These are phyloP conservation scores for Solanum bulbocastanum DNA, from an alignment of 257 asterid genomes.

Conservation along the genomic window DNA sequence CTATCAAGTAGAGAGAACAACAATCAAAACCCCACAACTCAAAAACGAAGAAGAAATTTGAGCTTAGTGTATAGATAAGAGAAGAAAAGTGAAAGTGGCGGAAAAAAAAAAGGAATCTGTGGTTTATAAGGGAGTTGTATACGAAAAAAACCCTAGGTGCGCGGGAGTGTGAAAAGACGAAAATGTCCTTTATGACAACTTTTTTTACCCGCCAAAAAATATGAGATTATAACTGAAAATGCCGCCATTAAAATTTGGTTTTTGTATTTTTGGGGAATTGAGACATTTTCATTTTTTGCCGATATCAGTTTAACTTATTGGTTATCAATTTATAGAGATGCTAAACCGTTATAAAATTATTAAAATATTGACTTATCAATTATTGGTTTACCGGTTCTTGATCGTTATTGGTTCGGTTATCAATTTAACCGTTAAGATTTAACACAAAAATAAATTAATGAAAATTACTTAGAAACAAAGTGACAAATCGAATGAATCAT, in stretches of 20 bases:
- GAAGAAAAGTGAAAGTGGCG: not conserved
- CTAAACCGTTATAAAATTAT: no score
- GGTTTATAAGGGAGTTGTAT: constrained; percentile 23
- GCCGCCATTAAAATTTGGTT: not conserved
- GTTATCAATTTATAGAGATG: no score
- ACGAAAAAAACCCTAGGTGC: constrained; percentile 69
- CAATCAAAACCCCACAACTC: not conserved
- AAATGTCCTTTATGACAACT: constrained; percentile 6
- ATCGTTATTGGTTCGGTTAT: no score
- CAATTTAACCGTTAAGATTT: no score
- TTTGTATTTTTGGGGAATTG: not conserved
- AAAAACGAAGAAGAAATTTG: constrained; percentile 6
- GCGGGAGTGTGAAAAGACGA: constrained; percentile 41
- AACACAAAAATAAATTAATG: no score
- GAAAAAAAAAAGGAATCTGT: constrained; percentile 38
- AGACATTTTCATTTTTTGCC: not conserved
- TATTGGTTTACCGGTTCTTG: no score
- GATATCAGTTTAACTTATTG: not conserved
- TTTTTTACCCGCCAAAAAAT: not conserved
- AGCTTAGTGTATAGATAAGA: constrained; percentile 4
- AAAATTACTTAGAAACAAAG: no score
- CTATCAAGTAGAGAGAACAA: not conserved
- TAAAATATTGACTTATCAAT: no score
- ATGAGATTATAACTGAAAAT: not conserved
- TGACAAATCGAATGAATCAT: no score